A percentile compares a stretch with the other conserved stretches of the same genome.
These are phyloP conservation scores for Creolimax fragrantissima DNA, from an alignment of 78 protist species.

Conservation along the genomic window DNA sequence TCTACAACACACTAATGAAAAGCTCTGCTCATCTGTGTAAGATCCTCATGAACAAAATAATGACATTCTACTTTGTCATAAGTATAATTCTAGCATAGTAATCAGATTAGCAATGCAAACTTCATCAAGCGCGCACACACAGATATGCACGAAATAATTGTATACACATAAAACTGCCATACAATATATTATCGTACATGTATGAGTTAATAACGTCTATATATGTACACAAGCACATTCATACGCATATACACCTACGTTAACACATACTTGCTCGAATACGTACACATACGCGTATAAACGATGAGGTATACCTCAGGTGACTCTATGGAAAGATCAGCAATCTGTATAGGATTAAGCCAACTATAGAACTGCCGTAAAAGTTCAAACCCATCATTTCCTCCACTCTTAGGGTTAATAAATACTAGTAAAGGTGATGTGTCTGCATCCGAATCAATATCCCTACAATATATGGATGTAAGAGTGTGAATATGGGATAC, in stretches of 20 bases:
- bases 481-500: background rate
- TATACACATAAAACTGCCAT: background rate
- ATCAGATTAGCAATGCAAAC: too few species aligned
- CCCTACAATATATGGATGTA: background rate
- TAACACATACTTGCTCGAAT: background rate
- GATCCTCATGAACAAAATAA: too few species aligned
- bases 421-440: conserved; percentile 12
- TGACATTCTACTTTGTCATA: too few species aligned
- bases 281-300: background rate
- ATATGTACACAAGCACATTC: background rate
- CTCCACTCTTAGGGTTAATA: conserved; percentile 28
- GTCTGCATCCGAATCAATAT: background rate
- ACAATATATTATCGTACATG: background rate
- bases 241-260: background rate
- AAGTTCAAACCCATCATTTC: background rate
- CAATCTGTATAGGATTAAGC: conserved; percentile 20
- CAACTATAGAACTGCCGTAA: background rate
- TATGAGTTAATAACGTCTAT: background rate
- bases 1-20: too few species aligned
- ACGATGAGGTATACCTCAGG: background rate
- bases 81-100: too few species aligned
- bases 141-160: background rate
- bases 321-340: background rate
- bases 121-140: background rate
- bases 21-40: too few species aligned